Percentiles rank a stretch among this genome's conserved stretches.
Evolutionary conservation across 1,284 basidiomycete species (phyloP).

Genomic region (Austroboletus niveus): DNA sequence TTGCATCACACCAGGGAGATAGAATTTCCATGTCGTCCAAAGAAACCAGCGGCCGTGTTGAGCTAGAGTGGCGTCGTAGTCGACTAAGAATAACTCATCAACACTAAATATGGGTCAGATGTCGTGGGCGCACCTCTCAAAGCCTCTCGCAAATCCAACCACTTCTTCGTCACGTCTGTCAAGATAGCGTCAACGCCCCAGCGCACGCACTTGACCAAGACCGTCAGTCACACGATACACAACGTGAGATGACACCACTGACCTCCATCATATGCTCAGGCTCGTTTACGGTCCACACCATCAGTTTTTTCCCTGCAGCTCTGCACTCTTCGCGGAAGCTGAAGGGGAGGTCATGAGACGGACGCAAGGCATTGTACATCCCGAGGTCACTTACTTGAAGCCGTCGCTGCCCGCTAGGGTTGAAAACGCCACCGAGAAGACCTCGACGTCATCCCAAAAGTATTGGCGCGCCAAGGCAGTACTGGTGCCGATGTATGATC

Average conservation of each 20-base stretch:
- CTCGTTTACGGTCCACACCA: slow-evolving; percentile 98
- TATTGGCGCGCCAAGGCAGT: slow-evolving; percentile 72
- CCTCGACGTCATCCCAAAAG: slow-evolving; percentile 90
- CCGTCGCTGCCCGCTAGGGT: slow-evolving; percentile 75
- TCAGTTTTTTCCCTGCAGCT: slow-evolving; percentile 77
- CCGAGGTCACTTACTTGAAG: slow-evolving; percentile 45
- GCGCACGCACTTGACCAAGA: slow-evolving; percentile 63
- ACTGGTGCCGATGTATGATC: slow-evolving; percentile 84
- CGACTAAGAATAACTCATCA: slow-evolving; percentile 40
- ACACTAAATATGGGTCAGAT: neutral
- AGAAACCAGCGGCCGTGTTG: slow-evolving; percentile 69
- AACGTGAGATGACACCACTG: slow-evolving; percentile 22
- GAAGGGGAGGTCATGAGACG: slow-evolving; percentile 21
- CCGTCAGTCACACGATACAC: neutral
- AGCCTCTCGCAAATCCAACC: slow-evolving; percentile 70
- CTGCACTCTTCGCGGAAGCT: slow-evolving; percentile 82
- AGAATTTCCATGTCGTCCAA: slow-evolving; percentile 69
- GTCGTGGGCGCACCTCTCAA: slow-evolving; percentile 51
- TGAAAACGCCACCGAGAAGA: slow-evolving; percentile 85
- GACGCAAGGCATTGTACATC: neutral
- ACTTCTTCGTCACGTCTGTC: slow-evolving; percentile 81
- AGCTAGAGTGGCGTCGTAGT: slow-evolving; percentile 63
- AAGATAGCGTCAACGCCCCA: slow-evolving; percentile 92
- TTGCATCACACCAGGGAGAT: slow-evolving; percentile 47
- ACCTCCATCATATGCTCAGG: slow-evolving; percentile 93